Evolutionary conservation across 2,329 filamentous ascomycete species (phyloP), one percentile per base, ranked within the genome.

Genomic region (Onygenales sp.): DNA sequence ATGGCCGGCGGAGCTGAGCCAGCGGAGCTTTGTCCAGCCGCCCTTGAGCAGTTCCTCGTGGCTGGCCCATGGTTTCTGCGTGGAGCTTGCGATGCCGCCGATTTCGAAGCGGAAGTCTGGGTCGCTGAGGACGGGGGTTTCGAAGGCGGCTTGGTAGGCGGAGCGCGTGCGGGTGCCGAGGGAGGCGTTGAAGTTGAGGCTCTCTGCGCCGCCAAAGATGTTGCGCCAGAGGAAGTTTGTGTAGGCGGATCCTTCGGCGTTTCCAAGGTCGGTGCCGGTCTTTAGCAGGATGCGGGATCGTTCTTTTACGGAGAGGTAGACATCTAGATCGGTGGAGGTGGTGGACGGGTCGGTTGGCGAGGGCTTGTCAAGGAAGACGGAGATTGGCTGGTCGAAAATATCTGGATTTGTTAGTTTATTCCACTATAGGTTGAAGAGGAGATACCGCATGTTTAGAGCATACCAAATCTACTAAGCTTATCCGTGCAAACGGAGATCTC

Each of bases 231-330:
- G 78, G 44, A 90, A 79, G 60, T 93, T 92, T 60, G 88, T 85
- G 66, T 95, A 97, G 3, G 91, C 92, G 7, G 91, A 95, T 38
- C 92, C 93, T 71, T 98, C 93, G 21, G 89, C 84, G 65, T 94
- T 95, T 58, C 93, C 93, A 45, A 95, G 79, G 66, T 97, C 92
- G 7, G 93, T 97, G 55, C 93, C 93, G 0, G 91, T 95, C 75
- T 95, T 95, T 64, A 97, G 80, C 55, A 90, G 83, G 64, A 97
- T 82, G 41, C 87, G 84, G 35, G 88, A 86, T 60, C 88, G 84
- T 71, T 98, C 92, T 56, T 80, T 78, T 21, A 87, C 86, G 51
- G 82, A 83, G 54, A 96, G 79, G 63, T 85, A 87, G 51, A 96
- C 80, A 59, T 92, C 86, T 60, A 97, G 73, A 66, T 95, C 89